A percentile compares a stretch with the other conserved stretches of the same genome.
Conservation (phyloP, 83 land plant genomes). For the Thuja plicata region DNA sequence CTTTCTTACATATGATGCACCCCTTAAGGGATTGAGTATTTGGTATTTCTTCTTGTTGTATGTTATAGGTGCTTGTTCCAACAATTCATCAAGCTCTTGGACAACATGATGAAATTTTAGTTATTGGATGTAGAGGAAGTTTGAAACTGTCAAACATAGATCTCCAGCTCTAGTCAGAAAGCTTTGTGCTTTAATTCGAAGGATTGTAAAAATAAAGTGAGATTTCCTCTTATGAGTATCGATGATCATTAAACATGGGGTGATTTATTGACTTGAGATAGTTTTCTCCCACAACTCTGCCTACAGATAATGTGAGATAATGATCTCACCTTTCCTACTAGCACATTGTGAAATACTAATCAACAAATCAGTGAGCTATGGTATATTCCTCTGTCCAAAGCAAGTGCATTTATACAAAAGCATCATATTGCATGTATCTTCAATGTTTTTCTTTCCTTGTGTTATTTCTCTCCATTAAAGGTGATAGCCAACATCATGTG, state of each 20-base stretch:
- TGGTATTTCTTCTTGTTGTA: not conserved
- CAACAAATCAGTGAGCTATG: not conserved
- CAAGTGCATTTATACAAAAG: not conserved
- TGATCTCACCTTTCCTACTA: not conserved
- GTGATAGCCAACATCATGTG: not conserved
- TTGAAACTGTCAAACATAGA: not conserved
- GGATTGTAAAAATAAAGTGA: not conserved
- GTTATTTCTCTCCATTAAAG: not conserved
- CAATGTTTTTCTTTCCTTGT: not conserved
- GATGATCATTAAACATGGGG: not conserved
- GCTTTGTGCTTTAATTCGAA: not conserved
- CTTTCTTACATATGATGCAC: not conserved
- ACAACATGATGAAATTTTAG: not conserved
- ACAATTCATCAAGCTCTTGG: not conserved
- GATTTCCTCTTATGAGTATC: not conserved
- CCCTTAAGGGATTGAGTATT: not conserved
- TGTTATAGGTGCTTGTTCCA: not conserved
- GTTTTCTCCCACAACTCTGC: not conserved
- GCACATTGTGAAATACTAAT: not conserved
- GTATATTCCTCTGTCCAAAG: not conserved
- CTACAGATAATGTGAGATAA: not conserved
- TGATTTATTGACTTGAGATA: not conserved
- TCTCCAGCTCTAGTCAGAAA: not conserved
- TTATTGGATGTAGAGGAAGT: not conserved
- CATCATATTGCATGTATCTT: not conserved